These are phyloP conservation scores for Lasiosphaeria miniovina DNA, from an alignment of 495 filamentous ascomycete species.

Conservation along the genomic window DNA sequence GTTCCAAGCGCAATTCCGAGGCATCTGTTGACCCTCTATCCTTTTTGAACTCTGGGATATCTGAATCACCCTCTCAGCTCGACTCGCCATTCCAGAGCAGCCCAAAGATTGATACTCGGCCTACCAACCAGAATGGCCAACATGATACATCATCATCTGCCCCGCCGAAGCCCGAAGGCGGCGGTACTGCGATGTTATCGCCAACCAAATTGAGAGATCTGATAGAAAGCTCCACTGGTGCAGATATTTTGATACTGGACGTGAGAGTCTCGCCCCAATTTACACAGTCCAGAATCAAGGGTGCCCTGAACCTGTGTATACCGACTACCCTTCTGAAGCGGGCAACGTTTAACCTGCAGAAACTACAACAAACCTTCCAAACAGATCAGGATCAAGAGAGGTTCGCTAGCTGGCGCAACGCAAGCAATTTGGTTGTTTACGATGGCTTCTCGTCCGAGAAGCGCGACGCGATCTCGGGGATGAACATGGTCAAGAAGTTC, in stretches of 20 bases:
- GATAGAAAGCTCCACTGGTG: constrained; percentile 50
- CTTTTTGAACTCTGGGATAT: constrained; percentile 31
- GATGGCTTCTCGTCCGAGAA: constrained; percentile 70
- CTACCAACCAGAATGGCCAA: constrained; percentile 13
- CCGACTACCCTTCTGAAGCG: constrained; percentile 92
- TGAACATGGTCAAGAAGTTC: constrained; percentile 92
- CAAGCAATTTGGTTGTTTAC: constrained; percentile 80
- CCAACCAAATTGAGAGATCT: constrained; percentile 63
- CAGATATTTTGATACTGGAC: constrained; percentile 75
- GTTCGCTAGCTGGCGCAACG: constrained; percentile 73
- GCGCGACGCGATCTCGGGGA: constrained; percentile 71
- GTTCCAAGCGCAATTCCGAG: constrained; percentile 47
- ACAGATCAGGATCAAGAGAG: constrained; percentile 65
- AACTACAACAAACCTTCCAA: constrained; percentile 84
- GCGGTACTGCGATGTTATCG: constrained; percentile 56
- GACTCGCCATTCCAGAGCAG: constrained; percentile 29
- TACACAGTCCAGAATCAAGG: constrained; percentile 66
- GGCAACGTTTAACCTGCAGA: constrained; percentile 86
- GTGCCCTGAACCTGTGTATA: constrained; percentile 88
- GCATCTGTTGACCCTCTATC: constrained; percentile 38
- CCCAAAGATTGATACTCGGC: constrained; percentile 28
- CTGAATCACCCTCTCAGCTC: constrained; percentile 37
- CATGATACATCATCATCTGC: constrained; percentile 54
- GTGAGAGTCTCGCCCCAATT: constrained; percentile 84
- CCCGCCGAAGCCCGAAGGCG: constrained; percentile 45